A percentile compares a stretch with the other conserved stretches of the same genome.
phyloP scores from a whole-genome alignment of 768 basidiomycete genomes.

The Steccherinum ochraceum region DNA sequence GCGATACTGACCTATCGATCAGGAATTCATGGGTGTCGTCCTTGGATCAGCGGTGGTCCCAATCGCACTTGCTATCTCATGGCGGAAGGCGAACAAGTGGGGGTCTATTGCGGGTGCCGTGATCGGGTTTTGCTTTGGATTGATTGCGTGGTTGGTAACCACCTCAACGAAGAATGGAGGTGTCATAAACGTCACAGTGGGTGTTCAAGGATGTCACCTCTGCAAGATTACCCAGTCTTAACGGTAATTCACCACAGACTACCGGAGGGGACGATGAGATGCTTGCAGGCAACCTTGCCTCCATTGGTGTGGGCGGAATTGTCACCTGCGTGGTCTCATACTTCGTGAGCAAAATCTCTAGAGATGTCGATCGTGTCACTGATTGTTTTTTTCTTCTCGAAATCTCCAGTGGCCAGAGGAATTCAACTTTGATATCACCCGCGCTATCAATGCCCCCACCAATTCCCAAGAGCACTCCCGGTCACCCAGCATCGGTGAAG shows the following conservation, averaged over 20 bases:
- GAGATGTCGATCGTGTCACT: neutral
- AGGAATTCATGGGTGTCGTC: constrained; percentile 87
- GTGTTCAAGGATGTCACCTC: constrained; percentile 17
- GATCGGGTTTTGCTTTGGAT: constrained; percentile 58
- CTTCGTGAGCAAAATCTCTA: constrained; percentile 41
- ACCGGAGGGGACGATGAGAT: constrained; percentile 51
- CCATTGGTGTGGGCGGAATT: constrained; percentile 77
- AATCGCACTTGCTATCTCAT: constrained; percentile 80
- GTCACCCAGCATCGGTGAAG: constrained; percentile 12
- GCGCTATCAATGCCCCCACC: constrained; percentile 60
- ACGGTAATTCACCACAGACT: constrained; percentile 14
- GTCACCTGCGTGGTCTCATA: constrained; percentile 60
- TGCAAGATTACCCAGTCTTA: neutral
- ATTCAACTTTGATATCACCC: constrained; percentile 76
- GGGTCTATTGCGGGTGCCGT: constrained; percentile 77
- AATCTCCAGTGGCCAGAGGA: constrained; percentile 67
- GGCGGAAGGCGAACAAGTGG: constrained; percentile 80
- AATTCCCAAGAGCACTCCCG: constrained; percentile 5
- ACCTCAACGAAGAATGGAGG: constrained; percentile 65
- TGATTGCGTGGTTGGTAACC: constrained; percentile 83
- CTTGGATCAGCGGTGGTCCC: constrained; percentile 83
- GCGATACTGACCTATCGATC: neutral
- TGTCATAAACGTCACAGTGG: constrained; percentile 62
- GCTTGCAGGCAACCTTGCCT: constrained; percentile 86
- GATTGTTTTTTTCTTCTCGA: neutral